A percentile compares a stretch with the other conserved stretches of the same genome.
Evolutionary conservation across 2,329 filamentous ascomycete genomes (phyloP).

Genomic region (Neurospora sp.): DNA sequence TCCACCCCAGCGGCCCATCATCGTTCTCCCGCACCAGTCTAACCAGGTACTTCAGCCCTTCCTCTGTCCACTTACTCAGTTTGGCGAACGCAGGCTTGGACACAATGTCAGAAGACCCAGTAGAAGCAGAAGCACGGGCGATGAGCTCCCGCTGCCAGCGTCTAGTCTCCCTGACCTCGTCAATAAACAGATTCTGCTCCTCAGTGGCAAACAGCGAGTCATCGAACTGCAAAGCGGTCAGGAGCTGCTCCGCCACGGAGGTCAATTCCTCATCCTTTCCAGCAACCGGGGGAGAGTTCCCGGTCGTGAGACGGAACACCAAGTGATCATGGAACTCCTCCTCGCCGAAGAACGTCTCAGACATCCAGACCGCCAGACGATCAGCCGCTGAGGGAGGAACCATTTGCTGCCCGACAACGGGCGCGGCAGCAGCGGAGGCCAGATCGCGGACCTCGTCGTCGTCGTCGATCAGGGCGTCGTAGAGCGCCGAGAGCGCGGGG

Average conservation of each 20-base stretch:
- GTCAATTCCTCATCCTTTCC: constrained; percentile 13
- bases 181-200: constrained; percentile 89
- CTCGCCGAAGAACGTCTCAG: constrained; percentile 23
- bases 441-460: constrained; percentile 76
- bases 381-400: constrained; percentile 38
- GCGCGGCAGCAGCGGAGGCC: constrained; percentile 41
- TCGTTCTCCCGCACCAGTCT: constrained; percentile 6
- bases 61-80: constrained; percentile 11
- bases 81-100: neutral
- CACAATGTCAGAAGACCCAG: neutral
- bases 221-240: constrained; percentile 41
- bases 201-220: constrained; percentile 74
- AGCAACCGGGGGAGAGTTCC: constrained; percentile 2
- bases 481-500: constrained; percentile 53
- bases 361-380: constrained; percentile 35
- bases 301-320: constrained; percentile 30
- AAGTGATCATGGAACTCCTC: constrained; percentile 31
- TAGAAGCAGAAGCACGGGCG: neutral
- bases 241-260: constrained; percentile 30
- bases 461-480: constrained; percentile 76
- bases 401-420: constrained; percentile 33
- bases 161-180: constrained; percentile 63
- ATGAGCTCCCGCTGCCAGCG: constrained; percentile 46
- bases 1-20: constrained; percentile 19
- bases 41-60: constrained; percentile 11